These are phyloP conservation scores for Mimosa bimucronata DNA, from an alignment of 306 rosid genomes.

Conservation along the genomic window DNA sequence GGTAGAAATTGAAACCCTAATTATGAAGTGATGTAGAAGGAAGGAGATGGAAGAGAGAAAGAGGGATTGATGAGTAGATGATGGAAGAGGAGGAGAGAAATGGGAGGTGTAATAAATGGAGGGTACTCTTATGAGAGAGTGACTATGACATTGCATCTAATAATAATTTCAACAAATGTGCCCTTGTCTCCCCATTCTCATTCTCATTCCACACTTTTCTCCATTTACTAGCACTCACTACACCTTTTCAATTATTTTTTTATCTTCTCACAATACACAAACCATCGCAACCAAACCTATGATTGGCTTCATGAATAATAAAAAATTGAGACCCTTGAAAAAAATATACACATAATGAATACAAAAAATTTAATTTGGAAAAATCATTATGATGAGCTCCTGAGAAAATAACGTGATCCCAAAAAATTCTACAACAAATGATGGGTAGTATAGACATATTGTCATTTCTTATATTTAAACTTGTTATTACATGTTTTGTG, in stretches of 20 bases:
- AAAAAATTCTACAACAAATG: too few species aligned
- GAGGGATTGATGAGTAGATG: constrained; percentile 71
- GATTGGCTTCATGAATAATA: not conserved
- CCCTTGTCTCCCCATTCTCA: constrained; percentile 55
- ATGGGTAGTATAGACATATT: too few species aligned
- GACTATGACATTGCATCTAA: constrained; percentile 92
- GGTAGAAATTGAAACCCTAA: constrained; percentile 59
- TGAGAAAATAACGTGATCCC: too few species aligned
- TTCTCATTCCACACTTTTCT: constrained; percentile 33
- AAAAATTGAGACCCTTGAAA: not conserved
- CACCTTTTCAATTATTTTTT: not conserved
- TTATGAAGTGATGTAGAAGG: constrained; percentile 15
- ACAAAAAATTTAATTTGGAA: not conserved
- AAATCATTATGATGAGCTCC: too few species aligned
- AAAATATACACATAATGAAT: not conserved
- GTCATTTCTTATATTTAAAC: too few species aligned
- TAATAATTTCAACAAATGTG: constrained; percentile 64
- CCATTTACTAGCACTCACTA: constrained; percentile 29
- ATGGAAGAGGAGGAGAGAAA: constrained; percentile 64
- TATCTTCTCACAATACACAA: not conserved
- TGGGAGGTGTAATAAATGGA: constrained; percentile 80
- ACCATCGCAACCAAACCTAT: not conserved
- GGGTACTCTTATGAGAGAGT: constrained; percentile 81
- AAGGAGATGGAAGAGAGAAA: constrained; percentile 33
- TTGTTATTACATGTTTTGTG: too few species aligned